Percentiles rank a stretch among this genome's conserved stretches.
Evolutionary conservation across 2,329 filamentous ascomycete species (phyloP).

Genomic region (Arthrocladium fulminans): DNA sequence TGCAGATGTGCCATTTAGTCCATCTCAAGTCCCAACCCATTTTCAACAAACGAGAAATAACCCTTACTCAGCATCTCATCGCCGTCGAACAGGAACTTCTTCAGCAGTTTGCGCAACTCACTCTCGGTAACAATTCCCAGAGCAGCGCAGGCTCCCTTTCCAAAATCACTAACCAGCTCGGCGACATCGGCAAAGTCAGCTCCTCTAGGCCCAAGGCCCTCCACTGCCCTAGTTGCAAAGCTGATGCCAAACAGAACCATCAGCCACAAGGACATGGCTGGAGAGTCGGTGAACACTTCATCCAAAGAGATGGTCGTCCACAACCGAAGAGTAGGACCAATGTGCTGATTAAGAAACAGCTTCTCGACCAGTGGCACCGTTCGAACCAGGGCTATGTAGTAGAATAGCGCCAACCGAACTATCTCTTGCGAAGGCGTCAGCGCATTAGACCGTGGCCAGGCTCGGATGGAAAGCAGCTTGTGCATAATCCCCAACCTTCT

Average conservation of each 20-base stretch:
- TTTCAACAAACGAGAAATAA: not conserved
- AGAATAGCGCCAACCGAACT: slow-evolving; percentile 5
- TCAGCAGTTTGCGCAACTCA: not conserved
- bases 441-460: slow-evolving; percentile 11
- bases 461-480: slow-evolving; percentile 9
- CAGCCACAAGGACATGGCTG: not conserved
- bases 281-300: not conserved
- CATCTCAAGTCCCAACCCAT: not conserved
- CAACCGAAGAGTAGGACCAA: not conserved
- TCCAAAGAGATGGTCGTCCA: not conserved
- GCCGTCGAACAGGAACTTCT: not conserved
- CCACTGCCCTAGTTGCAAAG: not conserved
- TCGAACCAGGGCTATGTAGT: not conserved
- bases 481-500: slow-evolving; percentile 13
- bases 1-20: not conserved
- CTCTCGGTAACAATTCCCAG: not conserved
- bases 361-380: not conserved
- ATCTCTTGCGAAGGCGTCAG: no score
- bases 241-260: not conserved
- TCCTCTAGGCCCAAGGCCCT: not conserved
- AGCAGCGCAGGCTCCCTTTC: not conserved
- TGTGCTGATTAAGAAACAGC: slow-evolving; percentile 4
- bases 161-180: not conserved
- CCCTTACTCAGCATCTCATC: not conserved
- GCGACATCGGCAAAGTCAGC: not conserved